A percentile compares a stretch with the other conserved stretches of the same genome.
Conservation (phyloP, 2,329 filamentous ascomycete genomes). For the Orbilia oligospora region DNA sequence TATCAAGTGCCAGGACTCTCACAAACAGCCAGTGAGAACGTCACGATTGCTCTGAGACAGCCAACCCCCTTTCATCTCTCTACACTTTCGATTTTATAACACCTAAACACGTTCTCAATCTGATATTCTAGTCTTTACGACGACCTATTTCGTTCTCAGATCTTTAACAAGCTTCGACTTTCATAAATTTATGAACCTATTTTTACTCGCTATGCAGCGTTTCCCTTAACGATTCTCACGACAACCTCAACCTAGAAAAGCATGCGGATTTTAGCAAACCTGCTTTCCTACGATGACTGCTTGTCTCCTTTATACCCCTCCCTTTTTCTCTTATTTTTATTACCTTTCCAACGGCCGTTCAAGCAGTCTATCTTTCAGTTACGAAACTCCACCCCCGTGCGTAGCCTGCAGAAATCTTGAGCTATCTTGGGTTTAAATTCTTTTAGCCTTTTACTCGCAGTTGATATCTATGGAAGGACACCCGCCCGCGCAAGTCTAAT, state of each 20-base stretch:
- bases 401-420: slow-evolving; percentile 33
- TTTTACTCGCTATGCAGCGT: slow-evolving; percentile 25
- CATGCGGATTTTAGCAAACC: slow-evolving; percentile 25
- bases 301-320: slow-evolving; percentile 43
- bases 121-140: background rate
- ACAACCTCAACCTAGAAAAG: slow-evolving; percentile 49
- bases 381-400: slow-evolving; percentile 13
- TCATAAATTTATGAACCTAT: slow-evolving; percentile 23
- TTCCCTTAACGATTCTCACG: slow-evolving; percentile 34
- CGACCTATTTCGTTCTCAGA: background rate
- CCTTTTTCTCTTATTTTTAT: slow-evolving; percentile 1
- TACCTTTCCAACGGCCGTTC: slow-evolving; percentile 13
- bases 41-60: too few relatives aligned
- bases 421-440: slow-evolving; percentile 5
- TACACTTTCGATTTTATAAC: background rate
- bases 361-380: slow-evolving; percentile 25
- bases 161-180: slow-evolving; percentile 2
- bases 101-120: background rate
- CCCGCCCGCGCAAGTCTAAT: background rate
- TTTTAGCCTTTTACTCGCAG: background rate
- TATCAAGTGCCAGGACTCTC: slow-evolving; percentile 47
- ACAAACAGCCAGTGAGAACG: slow-evolving; percentile 24
- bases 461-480: background rate
- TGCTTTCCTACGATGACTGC: slow-evolving; percentile 43
- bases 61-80: background rate